Evolutionary conservation across 495 filamentous ascomycete genomes (phyloP).

Genomic region (Tuber magnatum): DNA sequence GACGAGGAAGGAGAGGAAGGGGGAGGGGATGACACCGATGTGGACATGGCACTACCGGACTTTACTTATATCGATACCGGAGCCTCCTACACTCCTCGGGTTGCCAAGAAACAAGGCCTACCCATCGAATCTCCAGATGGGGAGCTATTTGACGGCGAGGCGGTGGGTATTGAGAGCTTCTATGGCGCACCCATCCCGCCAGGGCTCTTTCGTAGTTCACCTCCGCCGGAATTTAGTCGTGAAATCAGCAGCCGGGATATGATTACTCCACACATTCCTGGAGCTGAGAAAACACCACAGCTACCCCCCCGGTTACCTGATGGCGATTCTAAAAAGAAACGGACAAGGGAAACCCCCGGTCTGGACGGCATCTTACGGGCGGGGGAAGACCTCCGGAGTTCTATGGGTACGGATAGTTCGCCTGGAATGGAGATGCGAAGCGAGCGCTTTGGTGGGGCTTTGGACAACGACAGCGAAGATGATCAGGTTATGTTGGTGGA

Average conservation of each 20-base stretch:
- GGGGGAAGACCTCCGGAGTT: slow-evolving; percentile 15
- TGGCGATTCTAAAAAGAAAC: slow-evolving; percentile 6
- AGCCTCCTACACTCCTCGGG: slow-evolving; percentile 20
- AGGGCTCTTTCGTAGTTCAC: slow-evolving; percentile 15
- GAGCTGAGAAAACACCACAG: slow-evolving; percentile 2
- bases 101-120: slow-evolving; percentile 14
- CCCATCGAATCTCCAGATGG: not conserved
- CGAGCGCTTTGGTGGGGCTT: slow-evolving; percentile 26
- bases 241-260: not conserved
- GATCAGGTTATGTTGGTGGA: not conserved
- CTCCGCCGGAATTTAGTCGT: slow-evolving; percentile 11
- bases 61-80: slow-evolving; percentile 20
- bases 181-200: slow-evolving; percentile 13
- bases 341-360: slow-evolving; percentile 16
- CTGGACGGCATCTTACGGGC: slow-evolving; percentile 9
- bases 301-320: slow-evolving; percentile 5
- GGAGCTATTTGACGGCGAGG: slow-evolving; percentile 17
- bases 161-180: slow-evolving; percentile 19
- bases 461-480: slow-evolving; percentile 14
- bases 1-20: slow-evolving; percentile 16
- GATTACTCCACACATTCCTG: slow-evolving; percentile 3
- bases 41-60: slow-evolving; percentile 12
- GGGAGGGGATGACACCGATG: slow-evolving; percentile 16
- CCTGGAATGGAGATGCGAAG: slow-evolving; percentile 20
- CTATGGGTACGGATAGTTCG: slow-evolving; percentile 14